Percentiles rank a stretch among this genome's conserved stretches.
Evolutionary conservation across 164 flowering plant genomes (phyloP).

Genomic region (Berberis thunbergii): DNA sequence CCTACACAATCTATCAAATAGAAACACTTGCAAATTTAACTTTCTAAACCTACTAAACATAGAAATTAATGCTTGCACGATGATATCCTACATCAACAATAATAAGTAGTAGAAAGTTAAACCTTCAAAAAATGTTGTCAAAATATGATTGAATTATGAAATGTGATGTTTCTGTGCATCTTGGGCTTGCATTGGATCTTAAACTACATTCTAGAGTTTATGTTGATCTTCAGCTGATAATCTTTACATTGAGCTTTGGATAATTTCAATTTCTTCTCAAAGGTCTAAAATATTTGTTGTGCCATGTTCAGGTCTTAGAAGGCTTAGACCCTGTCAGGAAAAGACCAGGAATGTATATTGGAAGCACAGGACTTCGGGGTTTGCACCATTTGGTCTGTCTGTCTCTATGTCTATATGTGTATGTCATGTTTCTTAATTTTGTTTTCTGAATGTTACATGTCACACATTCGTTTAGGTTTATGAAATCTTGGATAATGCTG

Average conservation of each 20-base stretch:
- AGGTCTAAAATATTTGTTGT: not conserved
- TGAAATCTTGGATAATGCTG: slow-evolving; percentile 93
- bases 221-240: not conserved
- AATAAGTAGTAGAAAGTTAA: not conserved
- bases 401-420: not conserved
- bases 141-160: not conserved
- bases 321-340: slow-evolving; percentile 94
- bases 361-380: slow-evolving; percentile 95
- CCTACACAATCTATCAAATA: too few species aligned
- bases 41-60: too few species aligned
- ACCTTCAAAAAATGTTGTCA: not conserved
- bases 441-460: slow-evolving; percentile 4
- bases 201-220: not conserved
- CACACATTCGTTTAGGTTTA: slow-evolving; percentile 50
- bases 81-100: too few species aligned
- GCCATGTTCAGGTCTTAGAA: slow-evolving; percentile 64
- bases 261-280: not conserved
- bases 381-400: slow-evolving; percentile 83
- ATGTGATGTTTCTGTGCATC: not conserved
- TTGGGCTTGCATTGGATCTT: too few species aligned
- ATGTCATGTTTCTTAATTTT: not conserved
- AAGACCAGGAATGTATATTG: slow-evolving; percentile 98
- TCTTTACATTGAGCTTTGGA: not conserved
- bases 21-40: too few species aligned
- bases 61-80: too few species aligned